Evolutionary conservation across 805 yeast species (phyloP).

Genomic region (Candida ponderosae): DNA sequence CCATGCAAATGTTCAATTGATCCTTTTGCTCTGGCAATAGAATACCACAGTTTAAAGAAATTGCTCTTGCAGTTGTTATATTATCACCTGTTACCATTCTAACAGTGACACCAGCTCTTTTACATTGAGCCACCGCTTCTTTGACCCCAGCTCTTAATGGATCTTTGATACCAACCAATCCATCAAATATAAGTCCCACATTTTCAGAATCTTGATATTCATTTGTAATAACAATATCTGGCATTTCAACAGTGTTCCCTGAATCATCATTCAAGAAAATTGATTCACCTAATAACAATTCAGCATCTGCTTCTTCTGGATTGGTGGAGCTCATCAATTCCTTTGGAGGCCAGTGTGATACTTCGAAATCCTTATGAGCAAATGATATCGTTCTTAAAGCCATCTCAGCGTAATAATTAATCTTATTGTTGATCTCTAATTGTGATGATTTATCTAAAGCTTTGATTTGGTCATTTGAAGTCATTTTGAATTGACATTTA

Average conservation of each 20-base stretch:
- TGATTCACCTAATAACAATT: slow-evolving; percentile 28
- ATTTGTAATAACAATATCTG: slow-evolving; percentile 21
- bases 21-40: slow-evolving; percentile 35
- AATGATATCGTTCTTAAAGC: slow-evolving; percentile 88
- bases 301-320: slow-evolving; percentile 35
- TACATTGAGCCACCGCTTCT: slow-evolving; percentile 83
- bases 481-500: slow-evolving; percentile 39
- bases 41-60: slow-evolving; percentile 82
- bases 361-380: slow-evolving; percentile 64
- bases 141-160: slow-evolving; percentile 87
- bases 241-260: slow-evolving; percentile 8
- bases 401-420: slow-evolving; percentile 57
- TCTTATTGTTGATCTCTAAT: slow-evolving; percentile 29
- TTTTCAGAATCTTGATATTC: slow-evolving; percentile 8
- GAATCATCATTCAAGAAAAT: slow-evolving; percentile 16
- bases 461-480: slow-evolving; percentile 22
- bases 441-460: slow-evolving; percentile 19
- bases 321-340: slow-evolving; percentile 26
- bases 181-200: slow-evolving; percentile 48
- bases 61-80: slow-evolving; percentile 83
- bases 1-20: slow-evolving; percentile 65
- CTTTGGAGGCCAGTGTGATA: slow-evolving; percentile 62
- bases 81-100: slow-evolving; percentile 99
- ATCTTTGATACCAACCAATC: slow-evolving; percentile 89
- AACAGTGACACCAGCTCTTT: slow-evolving; percentile 86